phyloP scores from a whole-genome alignment of 257 asterid genomes.

The Nicotiana attenuata region DNA sequence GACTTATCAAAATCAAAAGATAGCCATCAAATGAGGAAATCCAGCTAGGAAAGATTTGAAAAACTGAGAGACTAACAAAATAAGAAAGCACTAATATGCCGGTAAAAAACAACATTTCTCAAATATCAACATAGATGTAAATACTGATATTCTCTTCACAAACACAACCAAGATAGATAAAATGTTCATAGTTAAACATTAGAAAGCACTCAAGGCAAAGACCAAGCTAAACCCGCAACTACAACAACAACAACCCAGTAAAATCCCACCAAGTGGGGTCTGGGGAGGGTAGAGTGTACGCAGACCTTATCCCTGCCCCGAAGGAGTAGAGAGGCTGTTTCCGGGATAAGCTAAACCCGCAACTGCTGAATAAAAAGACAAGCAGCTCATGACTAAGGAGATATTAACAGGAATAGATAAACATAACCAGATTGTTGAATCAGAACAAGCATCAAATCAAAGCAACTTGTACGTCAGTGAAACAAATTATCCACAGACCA shows the following conservation, averaged over 20 bases:
- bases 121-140: neutral
- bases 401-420: neutral
- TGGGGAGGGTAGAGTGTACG: no score
- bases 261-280: no score
- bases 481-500: neutral
- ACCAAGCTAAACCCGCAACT: neutral
- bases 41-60: neutral
- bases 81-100: neutral
- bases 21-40: neutral
- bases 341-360: neutral
- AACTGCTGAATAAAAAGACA: neutral
- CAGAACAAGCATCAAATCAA: neutral
- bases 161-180: neutral
- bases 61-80: neutral
- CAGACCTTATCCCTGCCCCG: no score
- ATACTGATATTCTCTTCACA: conserved; percentile 3
- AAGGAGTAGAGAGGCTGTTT: no score
- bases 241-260: no score
- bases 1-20: neutral
- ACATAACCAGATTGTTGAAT: neutral
- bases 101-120: neutral
- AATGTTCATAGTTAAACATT: neutral
- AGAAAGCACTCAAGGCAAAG: neutral
- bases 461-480: neutral
- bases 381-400: neutral